Conservation (phyloP, 352 stramenopile species). For the Globisporangium cystogenes region DNA sequence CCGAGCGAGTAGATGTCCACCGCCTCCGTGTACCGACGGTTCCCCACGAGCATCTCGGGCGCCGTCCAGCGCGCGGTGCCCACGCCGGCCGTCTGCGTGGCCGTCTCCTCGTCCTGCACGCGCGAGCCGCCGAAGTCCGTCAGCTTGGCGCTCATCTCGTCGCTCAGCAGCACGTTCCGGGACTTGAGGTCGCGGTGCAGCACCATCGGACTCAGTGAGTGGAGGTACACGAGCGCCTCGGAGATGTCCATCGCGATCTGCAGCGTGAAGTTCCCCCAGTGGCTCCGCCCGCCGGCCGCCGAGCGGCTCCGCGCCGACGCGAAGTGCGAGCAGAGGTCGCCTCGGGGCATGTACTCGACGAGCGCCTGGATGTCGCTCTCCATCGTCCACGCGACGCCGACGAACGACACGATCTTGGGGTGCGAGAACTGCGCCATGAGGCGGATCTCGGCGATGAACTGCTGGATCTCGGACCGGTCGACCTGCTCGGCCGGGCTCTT, state of each 20-base stretch:
- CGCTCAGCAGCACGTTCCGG: conserved; percentile 22
- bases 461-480: conserved; percentile 18
- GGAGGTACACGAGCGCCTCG: conserved; percentile 28
- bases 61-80: conserved; percentile 64
- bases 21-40: conserved; percentile 37
- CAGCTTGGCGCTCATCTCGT: conserved; percentile 31
- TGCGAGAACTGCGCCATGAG: conserved; percentile 40
- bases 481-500: conserved; percentile 12
- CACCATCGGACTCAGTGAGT: conserved; percentile 20
- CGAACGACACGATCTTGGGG: conserved; percentile 43
- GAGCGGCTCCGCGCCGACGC: not conserved
- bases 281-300: not conserved
- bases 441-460: conserved; percentile 45
- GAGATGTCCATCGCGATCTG: conserved; percentile 17
- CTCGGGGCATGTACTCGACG: conserved; percentile 52
- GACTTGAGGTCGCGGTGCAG: conserved; percentile 18
- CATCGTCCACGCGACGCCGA: conserved; percentile 38
- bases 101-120: conserved; percentile 20
- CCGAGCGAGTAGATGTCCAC: conserved; percentile 61
- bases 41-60: conserved; percentile 48
- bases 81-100: conserved; percentile 29
- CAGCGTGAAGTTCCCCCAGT: conserved; percentile 12
- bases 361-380: conserved; percentile 32
- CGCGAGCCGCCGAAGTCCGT: conserved; percentile 43
- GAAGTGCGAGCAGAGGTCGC: conserved; percentile 40